Evolutionary conservation across 2,329 filamentous ascomycete genomes (phyloP).

Genomic region (Hortaea werneckii): DNA sequence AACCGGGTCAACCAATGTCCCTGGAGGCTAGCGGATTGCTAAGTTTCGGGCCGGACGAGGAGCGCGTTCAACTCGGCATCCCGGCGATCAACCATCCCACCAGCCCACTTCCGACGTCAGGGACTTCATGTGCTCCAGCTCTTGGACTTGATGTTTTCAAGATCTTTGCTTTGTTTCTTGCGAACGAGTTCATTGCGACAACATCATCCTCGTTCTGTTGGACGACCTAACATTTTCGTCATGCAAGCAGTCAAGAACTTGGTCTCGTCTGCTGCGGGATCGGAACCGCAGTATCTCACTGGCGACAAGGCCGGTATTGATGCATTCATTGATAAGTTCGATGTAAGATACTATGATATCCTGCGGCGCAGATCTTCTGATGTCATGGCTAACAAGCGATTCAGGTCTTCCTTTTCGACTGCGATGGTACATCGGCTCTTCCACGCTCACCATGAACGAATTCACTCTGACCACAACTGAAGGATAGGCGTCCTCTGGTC

Average conservation of each 20-base stretch:
- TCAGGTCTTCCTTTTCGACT: conserved; percentile 83
- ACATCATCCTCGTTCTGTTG: no score
- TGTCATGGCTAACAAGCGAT: conserved; percentile 37
- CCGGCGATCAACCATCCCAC: no score
- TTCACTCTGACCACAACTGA: conserved; percentile 12
- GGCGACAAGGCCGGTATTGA: conserved; percentile 68
- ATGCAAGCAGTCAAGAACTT: conserved; percentile 5
- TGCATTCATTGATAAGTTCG: conserved; percentile 80
- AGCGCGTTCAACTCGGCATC: no score
- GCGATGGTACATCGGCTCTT: conserved; percentile 61
- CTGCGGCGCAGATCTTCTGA: conserved; percentile 6
- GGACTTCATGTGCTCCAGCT: conserved; percentile 18
- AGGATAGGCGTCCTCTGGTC: conserved; percentile 87
- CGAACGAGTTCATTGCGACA: not conserved
- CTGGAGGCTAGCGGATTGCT: no score
- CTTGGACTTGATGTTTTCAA: not conserved
- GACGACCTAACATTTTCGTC: no score
- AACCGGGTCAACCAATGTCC: no score
- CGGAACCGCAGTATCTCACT: conserved; percentile 49
- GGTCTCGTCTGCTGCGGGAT: not conserved
- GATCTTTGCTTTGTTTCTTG: not conserved
- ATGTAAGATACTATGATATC: no score
- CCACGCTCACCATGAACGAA: not conserved
- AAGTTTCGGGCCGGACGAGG: no score
- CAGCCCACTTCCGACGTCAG: no score